Conservation (phyloP, 2,329 filamentous ascomycete species). For the Fusarium sororula region DNA sequence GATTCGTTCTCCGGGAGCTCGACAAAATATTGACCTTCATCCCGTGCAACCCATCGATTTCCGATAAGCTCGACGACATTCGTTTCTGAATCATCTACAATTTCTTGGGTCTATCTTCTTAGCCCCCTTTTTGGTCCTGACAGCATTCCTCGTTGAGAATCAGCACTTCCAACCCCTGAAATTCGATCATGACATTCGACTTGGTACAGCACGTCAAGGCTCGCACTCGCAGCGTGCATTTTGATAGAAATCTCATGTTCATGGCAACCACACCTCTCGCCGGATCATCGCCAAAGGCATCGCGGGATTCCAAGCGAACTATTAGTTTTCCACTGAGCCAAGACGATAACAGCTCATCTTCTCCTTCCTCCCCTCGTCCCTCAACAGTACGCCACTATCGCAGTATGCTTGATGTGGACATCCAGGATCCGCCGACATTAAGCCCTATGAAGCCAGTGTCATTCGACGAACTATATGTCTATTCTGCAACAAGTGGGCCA, state of each 20-base stretch:
- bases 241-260: conserved; percentile 48
- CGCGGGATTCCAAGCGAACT: conserved; percentile 46
- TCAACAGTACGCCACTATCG: conserved; percentile 51
- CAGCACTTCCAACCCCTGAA: conserved; percentile 41
- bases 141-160: conserved; percentile 40
- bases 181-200: conserved; percentile 52
- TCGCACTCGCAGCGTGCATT: conserved; percentile 60
- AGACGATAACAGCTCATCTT: conserved; percentile 9
- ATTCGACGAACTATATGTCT: conserved; percentile 58
- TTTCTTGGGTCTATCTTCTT: conserved; percentile 55
- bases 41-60: conserved; percentile 38
- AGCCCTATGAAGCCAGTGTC: conserved; percentile 54
- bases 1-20: conserved; percentile 14
- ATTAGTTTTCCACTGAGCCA: conserved; percentile 42
- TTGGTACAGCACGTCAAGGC: conserved; percentile 55
- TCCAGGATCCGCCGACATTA: conserved; percentile 55
- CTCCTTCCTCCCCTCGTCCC: conserved; percentile 11
- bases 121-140: conserved; percentile 47
- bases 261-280: conserved; percentile 24
- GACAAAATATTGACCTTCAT: conserved; percentile 10
- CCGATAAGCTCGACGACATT: conserved; percentile 48
- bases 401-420: conserved; percentile 63
- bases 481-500: conserved; percentile 28
- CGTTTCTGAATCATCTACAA: conserved; percentile 55
- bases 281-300: conserved; percentile 19